Evolutionary conservation across 106 monocot genomes (phyloP).

Genomic region (Acorus gramineus): DNA sequence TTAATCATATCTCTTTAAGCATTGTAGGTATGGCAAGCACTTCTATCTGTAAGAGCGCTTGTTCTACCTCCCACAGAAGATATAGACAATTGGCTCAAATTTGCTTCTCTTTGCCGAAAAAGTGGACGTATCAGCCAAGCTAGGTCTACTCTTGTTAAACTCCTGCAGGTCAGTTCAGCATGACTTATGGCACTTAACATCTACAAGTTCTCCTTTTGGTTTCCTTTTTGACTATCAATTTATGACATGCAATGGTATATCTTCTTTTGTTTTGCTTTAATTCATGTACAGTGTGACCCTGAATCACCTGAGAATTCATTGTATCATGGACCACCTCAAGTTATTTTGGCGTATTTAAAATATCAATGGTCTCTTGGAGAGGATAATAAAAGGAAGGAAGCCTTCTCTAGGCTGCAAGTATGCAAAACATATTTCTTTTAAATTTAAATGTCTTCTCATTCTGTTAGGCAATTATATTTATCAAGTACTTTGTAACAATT

Average conservation of each 20-base stretch:
- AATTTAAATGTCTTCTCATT: neutral
- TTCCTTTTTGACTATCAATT: neutral
- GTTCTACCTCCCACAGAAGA: conserved; percentile 94
- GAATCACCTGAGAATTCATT: conserved; percentile 49
- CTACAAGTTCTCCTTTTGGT: too few relatives aligned
- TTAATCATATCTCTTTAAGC: neutral
- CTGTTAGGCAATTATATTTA: conserved; percentile 3
- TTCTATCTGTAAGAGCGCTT: conserved; percentile 82
- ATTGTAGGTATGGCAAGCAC: conserved; percentile 94
- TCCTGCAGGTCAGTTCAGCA: conserved; percentile 51
- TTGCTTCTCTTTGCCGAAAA: conserved; percentile 93
- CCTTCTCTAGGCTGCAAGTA: conserved; percentile 80
- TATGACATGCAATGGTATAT: neutral
- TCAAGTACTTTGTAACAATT: neutral
- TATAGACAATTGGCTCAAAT: conserved; percentile 96
- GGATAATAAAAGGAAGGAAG: conserved; percentile 70
- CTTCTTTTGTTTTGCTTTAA: neutral
- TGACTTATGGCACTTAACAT: too few relatives aligned
- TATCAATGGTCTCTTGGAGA: conserved; percentile 96
- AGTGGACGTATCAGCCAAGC: conserved; percentile 93
- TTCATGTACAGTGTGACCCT: conserved; percentile 69
- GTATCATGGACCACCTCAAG: conserved; percentile 69
- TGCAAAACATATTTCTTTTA: conserved; percentile 7
- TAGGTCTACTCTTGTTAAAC: conserved; percentile 85
- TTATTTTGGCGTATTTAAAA: conserved; percentile 76